Conservation (phyloP, 2,329 filamentous ascomycete genomes). For the Colletotrichum sp. region DNA sequence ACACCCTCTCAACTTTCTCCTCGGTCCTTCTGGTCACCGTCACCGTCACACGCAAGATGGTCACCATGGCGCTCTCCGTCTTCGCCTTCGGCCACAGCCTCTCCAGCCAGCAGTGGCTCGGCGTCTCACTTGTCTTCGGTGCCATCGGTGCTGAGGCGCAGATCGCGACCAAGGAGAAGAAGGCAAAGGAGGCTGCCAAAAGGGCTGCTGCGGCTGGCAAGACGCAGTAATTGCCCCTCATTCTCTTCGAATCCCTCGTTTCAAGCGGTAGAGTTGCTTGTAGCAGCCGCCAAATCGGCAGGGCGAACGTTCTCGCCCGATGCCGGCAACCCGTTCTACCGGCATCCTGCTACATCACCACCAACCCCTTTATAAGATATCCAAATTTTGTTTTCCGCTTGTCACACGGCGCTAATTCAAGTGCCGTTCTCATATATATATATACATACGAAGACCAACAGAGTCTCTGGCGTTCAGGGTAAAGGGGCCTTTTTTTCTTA, state of each 20-base stretch:
- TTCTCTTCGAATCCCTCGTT: not conserved
- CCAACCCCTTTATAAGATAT: not conserved
- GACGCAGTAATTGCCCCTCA: slow-evolving; percentile 19
- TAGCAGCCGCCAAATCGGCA: not conserved
- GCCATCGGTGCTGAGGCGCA: slow-evolving; percentile 90
- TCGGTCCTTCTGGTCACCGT: slow-evolving; percentile 93
- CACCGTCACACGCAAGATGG: slow-evolving; percentile 97
- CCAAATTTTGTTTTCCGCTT: not conserved
- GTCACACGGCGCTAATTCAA: not conserved
- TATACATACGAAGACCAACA: not conserved
- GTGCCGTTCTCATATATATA: not conserved
- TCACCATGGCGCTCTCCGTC: slow-evolving; percentile 97
- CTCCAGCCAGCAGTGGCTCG: slow-evolving; percentile 89
- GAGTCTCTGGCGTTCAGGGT: not conserved
- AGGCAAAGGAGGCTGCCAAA: slow-evolving; percentile 74
- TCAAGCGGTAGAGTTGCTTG: not conserved
- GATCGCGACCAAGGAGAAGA: slow-evolving; percentile 83
- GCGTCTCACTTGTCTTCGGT: slow-evolving; percentile 91
- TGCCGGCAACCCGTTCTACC: too few species aligned
- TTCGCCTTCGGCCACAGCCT: slow-evolving; percentile 92
- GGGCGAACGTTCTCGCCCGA: too few species aligned
- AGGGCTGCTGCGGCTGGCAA: slow-evolving; percentile 38
- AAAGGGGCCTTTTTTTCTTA: not conserved
- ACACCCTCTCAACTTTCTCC: slow-evolving; percentile 91
- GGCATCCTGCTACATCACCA: not conserved